These are phyloP conservation scores for Groenewaldozyma tartarivorans DNA, from an alignment of 805 yeast species.

Conservation along the genomic window DNA sequence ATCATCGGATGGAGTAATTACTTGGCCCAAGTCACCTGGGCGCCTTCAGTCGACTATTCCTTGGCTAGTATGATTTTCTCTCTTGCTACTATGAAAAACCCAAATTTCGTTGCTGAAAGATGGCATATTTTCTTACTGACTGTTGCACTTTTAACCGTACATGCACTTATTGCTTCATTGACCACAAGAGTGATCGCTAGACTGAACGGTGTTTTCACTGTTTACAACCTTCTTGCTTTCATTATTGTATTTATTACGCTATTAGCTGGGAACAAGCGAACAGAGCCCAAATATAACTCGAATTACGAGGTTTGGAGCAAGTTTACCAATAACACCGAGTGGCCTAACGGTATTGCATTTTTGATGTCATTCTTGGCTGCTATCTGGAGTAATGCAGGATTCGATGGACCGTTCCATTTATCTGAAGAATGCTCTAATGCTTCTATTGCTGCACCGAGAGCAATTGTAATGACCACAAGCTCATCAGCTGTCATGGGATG, in stretches of 20 bases:
- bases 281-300: slow-evolving; percentile 36
- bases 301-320: slow-evolving; percentile 42
- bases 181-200: slow-evolving; percentile 48
- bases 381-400: slow-evolving; percentile 58
- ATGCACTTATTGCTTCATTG: slow-evolving; percentile 39
- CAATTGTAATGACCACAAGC: slow-evolving; percentile 49
- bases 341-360: slow-evolving; percentile 52
- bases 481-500: slow-evolving; percentile 50
- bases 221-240: slow-evolving; percentile 40
- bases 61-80: slow-evolving; percentile 51
- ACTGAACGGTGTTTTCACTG: slow-evolving; percentile 42
- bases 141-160: slow-evolving; percentile 40
- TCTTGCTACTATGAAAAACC: slow-evolving; percentile 34
- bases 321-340: slow-evolving; percentile 48
- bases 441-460: slow-evolving; percentile 53
- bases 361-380: slow-evolving; percentile 36
- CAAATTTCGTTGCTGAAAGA: slow-evolving; percentile 32
- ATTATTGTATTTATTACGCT: slow-evolving; percentile 45
- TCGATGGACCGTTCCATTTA: slow-evolving; percentile 65
- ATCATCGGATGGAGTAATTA: slow-evolving; percentile 56
- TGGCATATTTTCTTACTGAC: slow-evolving; percentile 46
- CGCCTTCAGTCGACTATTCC: slow-evolving; percentile 51
- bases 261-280: slow-evolving; percentile 36
- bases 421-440: slow-evolving; percentile 68
- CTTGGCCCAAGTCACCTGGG: slow-evolving; percentile 53